Percentiles rank a stretch among this genome's conserved stretches.
phyloP scores from a whole-genome alignment of 345 rosid species.

The Salix dunnii region DNA sequence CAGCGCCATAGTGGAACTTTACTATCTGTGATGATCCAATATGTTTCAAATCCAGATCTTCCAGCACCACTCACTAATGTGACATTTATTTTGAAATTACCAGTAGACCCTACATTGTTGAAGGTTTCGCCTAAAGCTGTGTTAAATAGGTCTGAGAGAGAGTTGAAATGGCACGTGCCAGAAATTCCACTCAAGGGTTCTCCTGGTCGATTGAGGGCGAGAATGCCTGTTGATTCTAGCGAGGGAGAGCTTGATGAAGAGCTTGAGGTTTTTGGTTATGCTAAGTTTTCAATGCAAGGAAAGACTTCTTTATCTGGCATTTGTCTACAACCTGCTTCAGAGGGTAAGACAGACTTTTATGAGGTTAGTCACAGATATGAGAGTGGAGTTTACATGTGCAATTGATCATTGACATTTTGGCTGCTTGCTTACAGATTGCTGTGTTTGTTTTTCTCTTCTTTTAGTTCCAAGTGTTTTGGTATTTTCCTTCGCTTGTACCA shows the following conservation, averaged over 20 bases:
- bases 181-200: conserved; percentile 71
- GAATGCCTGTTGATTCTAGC: conserved; percentile 77
- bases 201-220: conserved; percentile 73
- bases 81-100: conserved; percentile 79
- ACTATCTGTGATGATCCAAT: conserved; percentile 96
- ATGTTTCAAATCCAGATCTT: conserved; percentile 80
- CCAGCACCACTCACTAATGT: conserved; percentile 62
- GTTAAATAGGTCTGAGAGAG: conserved; percentile 74
- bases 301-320: conserved; percentile 60
- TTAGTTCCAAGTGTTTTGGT: conserved; percentile 8
- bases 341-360: conserved; percentile 74
- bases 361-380: conserved; percentile 78
- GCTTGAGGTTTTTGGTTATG: conserved; percentile 67
- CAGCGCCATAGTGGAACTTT: conserved; percentile 85
- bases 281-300: conserved; percentile 72
- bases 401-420: conserved; percentile 36
- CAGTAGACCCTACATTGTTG: conserved; percentile 86
- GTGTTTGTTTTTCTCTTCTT: conserved; percentile 1
- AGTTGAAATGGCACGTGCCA: conserved; percentile 86
- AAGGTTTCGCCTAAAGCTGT: conserved; percentile 93
- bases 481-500: conserved; percentile 21
- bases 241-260: conserved; percentile 66
- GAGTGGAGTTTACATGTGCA: conserved; percentile 73
- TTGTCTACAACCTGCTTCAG: conserved; percentile 61
- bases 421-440: conserved; percentile 7